Evolutionary conservation across 2,329 filamentous ascomycete genomes (phyloP), one percentile per base, ranked within the genome.

Genomic region (Coniochaeta sp.): DNA sequence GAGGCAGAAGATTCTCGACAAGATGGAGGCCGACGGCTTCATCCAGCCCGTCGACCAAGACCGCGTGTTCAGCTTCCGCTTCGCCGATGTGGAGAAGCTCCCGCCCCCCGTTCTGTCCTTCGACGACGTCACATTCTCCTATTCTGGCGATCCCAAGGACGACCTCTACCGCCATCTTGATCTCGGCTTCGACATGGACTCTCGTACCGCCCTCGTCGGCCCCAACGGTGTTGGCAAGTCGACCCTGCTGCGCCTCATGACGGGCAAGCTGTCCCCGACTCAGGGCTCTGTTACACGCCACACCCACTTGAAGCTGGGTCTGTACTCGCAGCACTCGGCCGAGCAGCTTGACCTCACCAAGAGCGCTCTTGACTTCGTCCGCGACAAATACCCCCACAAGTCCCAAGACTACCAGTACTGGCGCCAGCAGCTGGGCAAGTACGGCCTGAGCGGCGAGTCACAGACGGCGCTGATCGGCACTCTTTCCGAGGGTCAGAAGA

Each of bases 141-240:
- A 99, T 81, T 95, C 90, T 51, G 94, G 94, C 56, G 82, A 95
- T 13, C 64, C 82, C 51, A 85, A 89, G 65, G 94, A 99, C 67
- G 95, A 95, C 68, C 79, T 99, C 51, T 99, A 99, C 78, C 89
- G 92, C 72, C 83, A 96, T 76, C 83, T 99, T 38, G 94, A 99
- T 69, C 88, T 99, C 57, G 94, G 94, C 83, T 94, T 99, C 63
- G 95, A 99, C 73, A 99, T 99, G 94, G 94, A 99, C 77, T 96
- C 91, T 56, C 86, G 94, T 76, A 95, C 91, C 46, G 92, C 92
- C 47, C 86, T 99, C 56, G 94, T 99, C 67, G 94, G 94, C 55
- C 94, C 94, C 69, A 97, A 97, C 73, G 94, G 94, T 91, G 94
- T 97, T 54, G 94, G 94, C 71, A 99, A 99, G 79, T 97, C 94